These are phyloP conservation scores for Fraxinus baroniana DNA, from an alignment of 305 asterid species.

Conservation along the genomic window DNA sequence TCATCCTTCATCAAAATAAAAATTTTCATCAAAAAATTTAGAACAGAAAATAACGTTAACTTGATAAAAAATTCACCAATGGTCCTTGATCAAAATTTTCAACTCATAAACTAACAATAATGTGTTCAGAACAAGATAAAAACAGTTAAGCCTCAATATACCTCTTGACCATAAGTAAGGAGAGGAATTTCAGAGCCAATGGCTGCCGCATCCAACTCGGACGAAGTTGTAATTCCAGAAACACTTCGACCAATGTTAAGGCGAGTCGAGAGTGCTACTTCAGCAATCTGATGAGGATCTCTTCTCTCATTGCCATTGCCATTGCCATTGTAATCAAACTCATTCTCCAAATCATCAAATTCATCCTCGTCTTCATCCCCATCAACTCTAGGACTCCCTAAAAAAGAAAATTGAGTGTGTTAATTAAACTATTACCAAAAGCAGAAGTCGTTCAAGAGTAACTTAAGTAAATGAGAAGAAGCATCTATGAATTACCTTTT, in stretches of 20 bases:
- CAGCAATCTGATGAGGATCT: conserved; percentile 54
- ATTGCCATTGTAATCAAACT: conserved; percentile 58
- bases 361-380: conserved; percentile 98
- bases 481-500: conserved; percentile 47
- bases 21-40: neutral
- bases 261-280: conserved; percentile 51
- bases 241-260: conserved; percentile 53
- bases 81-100: neutral
- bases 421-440: conserved; percentile 15
- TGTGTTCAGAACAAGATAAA: conserved; percentile 8
- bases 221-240: conserved; percentile 57
- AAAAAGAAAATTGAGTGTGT: conserved; percentile 1
- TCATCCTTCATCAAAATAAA: conserved; percentile 57
- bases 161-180: conserved; percentile 94
- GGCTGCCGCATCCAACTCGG: conserved; percentile 71
- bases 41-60: neutral
- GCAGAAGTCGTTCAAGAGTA: neutral
- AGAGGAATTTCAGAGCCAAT: conserved; percentile 75
- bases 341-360: conserved; percentile 90
- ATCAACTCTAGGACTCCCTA: conserved; percentile 90
- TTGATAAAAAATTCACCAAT: conserved; percentile 7
- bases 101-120: conserved; percentile 4
- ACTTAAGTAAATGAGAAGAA: neutral
- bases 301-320: conserved; percentile 36
- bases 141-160: conserved; percentile 26